Conservation (phyloP, 371 early-diverging fungal species). For the Mucor sp. region DNA sequence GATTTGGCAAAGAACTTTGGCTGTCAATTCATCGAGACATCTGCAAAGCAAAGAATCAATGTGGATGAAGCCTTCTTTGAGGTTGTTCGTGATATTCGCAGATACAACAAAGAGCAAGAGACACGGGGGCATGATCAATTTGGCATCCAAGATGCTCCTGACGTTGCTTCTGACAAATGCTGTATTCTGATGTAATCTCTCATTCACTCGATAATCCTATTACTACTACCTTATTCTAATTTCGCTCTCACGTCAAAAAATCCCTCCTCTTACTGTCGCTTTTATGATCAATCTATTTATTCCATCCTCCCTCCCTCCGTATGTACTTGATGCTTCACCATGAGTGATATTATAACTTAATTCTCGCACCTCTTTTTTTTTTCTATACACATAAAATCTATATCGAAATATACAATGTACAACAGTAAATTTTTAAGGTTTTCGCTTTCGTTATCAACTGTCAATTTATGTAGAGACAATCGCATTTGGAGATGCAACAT, state of each 20-base stretch:
- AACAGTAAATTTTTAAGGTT: not conserved
- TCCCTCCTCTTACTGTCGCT: not conserved
- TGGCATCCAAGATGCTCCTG: conserved; percentile 25
- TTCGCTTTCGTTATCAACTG: not conserved
- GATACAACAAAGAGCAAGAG: conserved; percentile 35
- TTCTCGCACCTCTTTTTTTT: not conserved
- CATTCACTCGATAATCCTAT: not conserved
- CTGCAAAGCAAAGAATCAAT: conserved; percentile 85
- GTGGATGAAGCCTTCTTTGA: conserved; percentile 91
- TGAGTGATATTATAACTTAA: not conserved
- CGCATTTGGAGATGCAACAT: not conserved
- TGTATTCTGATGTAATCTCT: conserved; percentile 34
- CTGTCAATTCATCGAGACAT: conserved; percentile 76
- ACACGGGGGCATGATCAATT: conserved; percentile 25
- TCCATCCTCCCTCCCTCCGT: not conserved
- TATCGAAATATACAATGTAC: not conserved
- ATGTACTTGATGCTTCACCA: not conserved
- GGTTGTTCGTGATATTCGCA: conserved; percentile 77
- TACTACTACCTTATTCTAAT: not conserved
- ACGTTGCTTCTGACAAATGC: conserved; percentile 33
- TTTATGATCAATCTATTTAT: not conserved
- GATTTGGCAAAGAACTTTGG: conserved; percentile 34
- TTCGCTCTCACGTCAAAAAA: not conserved
- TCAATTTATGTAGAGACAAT: not conserved
- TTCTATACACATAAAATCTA: not conserved